These are phyloP conservation scores for Lipomyces chichibuensis DNA, from an alignment of 805 yeast species.

Conservation along the genomic window DNA sequence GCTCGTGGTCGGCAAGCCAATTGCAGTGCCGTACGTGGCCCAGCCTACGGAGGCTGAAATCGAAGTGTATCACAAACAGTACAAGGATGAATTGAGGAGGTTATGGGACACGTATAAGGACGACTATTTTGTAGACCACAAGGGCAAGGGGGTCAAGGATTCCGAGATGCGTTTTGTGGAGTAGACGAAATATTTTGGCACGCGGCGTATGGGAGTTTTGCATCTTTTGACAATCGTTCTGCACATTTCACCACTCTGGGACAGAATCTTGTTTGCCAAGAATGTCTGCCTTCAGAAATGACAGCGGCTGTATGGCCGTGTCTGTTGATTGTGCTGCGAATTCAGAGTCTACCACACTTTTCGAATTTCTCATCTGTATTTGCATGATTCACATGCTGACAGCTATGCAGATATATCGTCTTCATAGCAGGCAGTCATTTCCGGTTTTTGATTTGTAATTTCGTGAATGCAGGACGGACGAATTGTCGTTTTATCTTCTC, in stretches of 20 bases:
- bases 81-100: constrained; percentile 63
- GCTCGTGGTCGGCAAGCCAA: constrained; percentile 55
- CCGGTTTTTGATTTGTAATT: background rate
- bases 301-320: background rate
- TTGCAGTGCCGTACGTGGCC: constrained; percentile 52
- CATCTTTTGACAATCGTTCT: background rate
- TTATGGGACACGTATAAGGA: constrained; percentile 70
- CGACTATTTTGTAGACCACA: constrained; percentile 43
- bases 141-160: constrained; percentile 29
- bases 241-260: background rate
- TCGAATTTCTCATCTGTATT: background rate
- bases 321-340: background rate
- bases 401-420: background rate
- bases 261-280: background rate
- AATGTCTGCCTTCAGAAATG: background rate
- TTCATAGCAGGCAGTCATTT: background rate
- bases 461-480: background rate
- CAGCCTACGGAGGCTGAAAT: constrained; percentile 55
- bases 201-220: background rate
- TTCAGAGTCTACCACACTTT: no score
- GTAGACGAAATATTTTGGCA: constrained; percentile 8
- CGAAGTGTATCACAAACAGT: constrained; percentile 71
- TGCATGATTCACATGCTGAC: background rate
- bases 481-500: background rate
- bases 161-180: constrained; percentile 32